phyloP scores from a whole-genome alignment of 306 rosid species.

The Herpetospermum pedunculosum region DNA sequence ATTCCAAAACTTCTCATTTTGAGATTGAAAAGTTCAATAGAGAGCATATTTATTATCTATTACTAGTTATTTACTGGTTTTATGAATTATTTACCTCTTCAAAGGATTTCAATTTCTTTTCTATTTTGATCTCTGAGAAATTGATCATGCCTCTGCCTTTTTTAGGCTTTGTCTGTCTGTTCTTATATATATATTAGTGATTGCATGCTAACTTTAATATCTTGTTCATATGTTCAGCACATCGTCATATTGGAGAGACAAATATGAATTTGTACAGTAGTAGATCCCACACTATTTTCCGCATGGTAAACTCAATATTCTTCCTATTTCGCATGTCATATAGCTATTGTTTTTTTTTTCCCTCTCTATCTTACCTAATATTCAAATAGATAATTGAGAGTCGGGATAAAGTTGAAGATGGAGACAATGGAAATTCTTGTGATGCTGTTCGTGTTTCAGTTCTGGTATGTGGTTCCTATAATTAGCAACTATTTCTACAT shows the following conservation, averaged over 20 bases:
- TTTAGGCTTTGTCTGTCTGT: background rate
- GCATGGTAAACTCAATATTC: conserved; percentile 54
- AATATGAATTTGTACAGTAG: conserved; percentile 91
- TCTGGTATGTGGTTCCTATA: conserved; percentile 40
- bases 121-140: background rate
- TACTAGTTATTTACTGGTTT: background rate
- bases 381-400: conserved; percentile 76
- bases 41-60: background rate
- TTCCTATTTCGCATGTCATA: background rate
- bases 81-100: background rate
- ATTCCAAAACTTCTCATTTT: background rate
- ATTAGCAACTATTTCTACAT: background rate
- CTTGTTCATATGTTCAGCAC: conserved; percentile 43
- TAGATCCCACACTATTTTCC: conserved; percentile 93
- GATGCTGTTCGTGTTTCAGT: conserved; percentile 97
- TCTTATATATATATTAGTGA: background rate
- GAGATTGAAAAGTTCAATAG: background rate
- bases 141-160: background rate
- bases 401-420: conserved; percentile 61
- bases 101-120: background rate
- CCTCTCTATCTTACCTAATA: conserved; percentile 12
- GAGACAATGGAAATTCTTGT: conserved; percentile 39
- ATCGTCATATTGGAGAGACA: conserved; percentile 96
- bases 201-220: background rate
- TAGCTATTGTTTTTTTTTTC: conserved; percentile 4